A percentile compares a stretch with the other conserved stretches of the same genome.
Conservation (phyloP, 352 stramenopile species). For the Pythium scleroteichum region DNA sequence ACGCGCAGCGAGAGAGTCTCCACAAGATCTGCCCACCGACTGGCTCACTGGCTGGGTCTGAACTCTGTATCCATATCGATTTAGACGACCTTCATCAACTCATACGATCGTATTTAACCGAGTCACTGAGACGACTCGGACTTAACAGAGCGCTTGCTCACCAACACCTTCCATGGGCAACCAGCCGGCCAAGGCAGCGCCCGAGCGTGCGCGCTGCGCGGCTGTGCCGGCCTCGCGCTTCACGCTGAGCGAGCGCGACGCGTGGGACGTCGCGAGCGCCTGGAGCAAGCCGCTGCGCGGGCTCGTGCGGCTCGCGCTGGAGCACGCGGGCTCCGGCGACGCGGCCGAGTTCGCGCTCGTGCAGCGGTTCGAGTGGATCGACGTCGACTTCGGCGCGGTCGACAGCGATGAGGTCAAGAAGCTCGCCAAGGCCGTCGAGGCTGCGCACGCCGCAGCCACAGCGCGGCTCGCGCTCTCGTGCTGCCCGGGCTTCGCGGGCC, state of each 20-base stretch:
- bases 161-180: too few species aligned
- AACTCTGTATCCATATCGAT: too few species aligned
- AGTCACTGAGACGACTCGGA: too few species aligned
- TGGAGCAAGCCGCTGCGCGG: slow-evolving; percentile 1
- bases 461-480: slow-evolving; percentile 16
- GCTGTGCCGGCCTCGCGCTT: not conserved
- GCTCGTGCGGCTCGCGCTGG: not conserved
- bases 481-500: slow-evolving; percentile 7
- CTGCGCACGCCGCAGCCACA: not conserved
- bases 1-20: too few species aligned
- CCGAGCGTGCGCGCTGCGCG: too few species aligned
- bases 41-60: too few species aligned
- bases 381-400: not conserved
- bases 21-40: too few species aligned
- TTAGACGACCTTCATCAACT: too few species aligned
- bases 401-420: not conserved
- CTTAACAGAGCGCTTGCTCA: too few species aligned
- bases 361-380: not conserved
- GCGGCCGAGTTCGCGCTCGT: not conserved
- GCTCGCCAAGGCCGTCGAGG: too few species aligned
- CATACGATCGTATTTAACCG: too few species aligned
- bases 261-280: slow-evolving; percentile 9
- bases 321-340: not conserved
- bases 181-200: not conserved
- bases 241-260: slow-evolving; percentile 4